These are phyloP conservation scores for Russula earlei DNA, from an alignment of 768 basidiomycete species.

Conservation along the genomic window DNA sequence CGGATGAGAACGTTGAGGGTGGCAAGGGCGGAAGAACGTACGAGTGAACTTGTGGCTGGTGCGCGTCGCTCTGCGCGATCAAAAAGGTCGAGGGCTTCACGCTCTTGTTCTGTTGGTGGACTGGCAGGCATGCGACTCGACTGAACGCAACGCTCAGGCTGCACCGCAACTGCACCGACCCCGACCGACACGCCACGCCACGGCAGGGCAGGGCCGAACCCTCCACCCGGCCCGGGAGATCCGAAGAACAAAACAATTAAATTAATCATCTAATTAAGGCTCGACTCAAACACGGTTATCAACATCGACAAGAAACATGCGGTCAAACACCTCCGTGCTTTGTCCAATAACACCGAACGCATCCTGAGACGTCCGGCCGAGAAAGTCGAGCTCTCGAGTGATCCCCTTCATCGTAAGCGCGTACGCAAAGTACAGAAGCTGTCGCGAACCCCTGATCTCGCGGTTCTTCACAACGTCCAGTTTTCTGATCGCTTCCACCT, in stretches of 20 bases:
- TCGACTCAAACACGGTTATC: too few species aligned
- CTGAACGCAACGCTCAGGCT: background rate
- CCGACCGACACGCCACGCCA: too few species aligned
- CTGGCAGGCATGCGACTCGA: background rate
- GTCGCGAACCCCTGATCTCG: constrained; percentile 70
- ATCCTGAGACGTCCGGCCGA: constrained; percentile 75
- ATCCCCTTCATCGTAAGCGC: constrained; percentile 92
- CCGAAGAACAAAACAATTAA: too few species aligned
- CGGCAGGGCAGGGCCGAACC: too few species aligned
- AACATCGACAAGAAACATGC: too few species aligned
- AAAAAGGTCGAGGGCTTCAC: constrained; percentile 33
- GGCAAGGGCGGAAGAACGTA: constrained; percentile 23
- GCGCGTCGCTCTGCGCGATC: constrained; percentile 34
- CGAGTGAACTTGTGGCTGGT: constrained; percentile 32
- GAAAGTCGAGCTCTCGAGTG: constrained; percentile 74
- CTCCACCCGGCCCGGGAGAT: background rate
- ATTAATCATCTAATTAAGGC: background rate
- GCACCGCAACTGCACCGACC: too few species aligned
- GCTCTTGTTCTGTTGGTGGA: constrained; percentile 28
- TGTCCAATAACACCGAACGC: constrained; percentile 92
- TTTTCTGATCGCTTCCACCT: constrained; percentile 76
- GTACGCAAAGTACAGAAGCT: constrained; percentile 91
- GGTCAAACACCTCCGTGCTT: constrained; percentile 72
- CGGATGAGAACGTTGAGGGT: constrained; percentile 3
- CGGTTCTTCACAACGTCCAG: constrained; percentile 85